Base-by-base conservation (phyloP, 768 basidiomycete species). In the Naganishia randhawae region DNA sequence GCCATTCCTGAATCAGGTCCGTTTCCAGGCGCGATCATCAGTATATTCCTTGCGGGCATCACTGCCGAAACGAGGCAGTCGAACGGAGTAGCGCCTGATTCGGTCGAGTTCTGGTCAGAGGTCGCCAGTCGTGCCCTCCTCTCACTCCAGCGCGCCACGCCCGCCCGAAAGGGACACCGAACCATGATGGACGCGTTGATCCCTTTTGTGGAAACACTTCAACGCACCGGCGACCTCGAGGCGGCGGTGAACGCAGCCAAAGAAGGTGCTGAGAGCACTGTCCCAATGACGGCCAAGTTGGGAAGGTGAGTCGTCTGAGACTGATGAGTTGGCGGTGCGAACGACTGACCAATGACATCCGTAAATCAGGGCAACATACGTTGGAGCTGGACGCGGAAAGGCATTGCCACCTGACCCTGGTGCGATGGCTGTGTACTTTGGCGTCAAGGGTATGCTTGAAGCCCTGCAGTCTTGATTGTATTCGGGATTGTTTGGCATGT, bases 181-280 rank as follows among this genome's bases (percentile, higher is more conserved):
- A 78, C 77, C 54, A 74, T 78, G 32, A 78, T 78, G 77, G 77
- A 78, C 66, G 72, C 77, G n/a, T 62, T 78, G 27, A 78, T 78
- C 39, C 77, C 77, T 11, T 78, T 78, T 65, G 76, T 71, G 25
- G 76, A 78, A 37, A 70, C 72, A 3, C 63, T 78, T 14, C 67
- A 74, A 6, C 17, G 35, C 19, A 70, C 73, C 1, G 71, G 71
- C 10, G 72, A 74, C 62, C 50, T 77, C 16, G 55, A 50, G 9
- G 52, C 70, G 33, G 77, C 77, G 2, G 76, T 70, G 32, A 63
- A 71, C 25, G 75, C 70, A 31, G 71, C 69, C 52, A 68, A 68
- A 48, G 65, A 75, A 39, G 77, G 77, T 13, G 76, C 73, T 17
- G 73, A 75, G 61, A 72, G 65, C 16, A 78, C 77, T 1, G 69